Conservation (phyloP, 345 rosid genomes). For the Melastoma malabathricum region DNA sequence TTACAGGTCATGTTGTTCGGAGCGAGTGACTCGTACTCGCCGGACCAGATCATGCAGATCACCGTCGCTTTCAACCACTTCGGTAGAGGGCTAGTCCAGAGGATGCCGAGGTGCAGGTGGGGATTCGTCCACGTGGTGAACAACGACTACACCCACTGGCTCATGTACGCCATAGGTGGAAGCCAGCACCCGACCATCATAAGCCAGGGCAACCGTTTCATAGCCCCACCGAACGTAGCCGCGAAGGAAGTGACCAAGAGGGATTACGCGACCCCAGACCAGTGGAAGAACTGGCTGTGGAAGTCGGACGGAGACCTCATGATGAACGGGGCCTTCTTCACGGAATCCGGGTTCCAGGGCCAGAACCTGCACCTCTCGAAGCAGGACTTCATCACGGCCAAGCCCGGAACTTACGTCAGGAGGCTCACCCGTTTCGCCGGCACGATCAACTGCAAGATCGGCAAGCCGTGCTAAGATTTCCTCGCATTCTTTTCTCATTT, state of each 20-base stretch:
- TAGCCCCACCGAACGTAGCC: slow-evolving; percentile 33
- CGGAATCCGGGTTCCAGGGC: slow-evolving; percentile 12
- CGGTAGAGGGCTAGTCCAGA: slow-evolving; percentile 40
- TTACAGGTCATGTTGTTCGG: slow-evolving; percentile 61
- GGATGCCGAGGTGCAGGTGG: slow-evolving; percentile 45
- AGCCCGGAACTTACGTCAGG: slow-evolving; percentile 17
- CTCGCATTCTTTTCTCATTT: no score
- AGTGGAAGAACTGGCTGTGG: slow-evolving; percentile 39
- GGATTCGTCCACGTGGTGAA: slow-evolving; percentile 60
- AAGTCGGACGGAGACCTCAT: slow-evolving; percentile 22
- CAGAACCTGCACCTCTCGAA: slow-evolving; percentile 5
- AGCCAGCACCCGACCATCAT: slow-evolving; percentile 48
- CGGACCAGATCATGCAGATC: slow-evolving; percentile 46
- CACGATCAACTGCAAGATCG: slow-evolving; percentile 12
- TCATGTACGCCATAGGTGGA: slow-evolving; percentile 60
- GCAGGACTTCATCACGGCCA: slow-evolving; percentile 11
- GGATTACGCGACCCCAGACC: slow-evolving; percentile 14
- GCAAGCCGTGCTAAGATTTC: slow-evolving; percentile 18
- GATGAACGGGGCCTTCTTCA: slow-evolving; percentile 31
- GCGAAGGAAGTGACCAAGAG: slow-evolving; percentile 43
- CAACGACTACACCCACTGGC: slow-evolving; percentile 73
- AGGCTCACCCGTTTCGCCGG: slow-evolving; percentile 24
- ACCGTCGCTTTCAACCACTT: slow-evolving; percentile 73
- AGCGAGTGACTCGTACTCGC: slow-evolving; percentile 21
- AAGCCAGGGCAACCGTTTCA: slow-evolving; percentile 72